Evolutionary conservation across 2,329 filamentous ascomycete species (phyloP).

Genomic region (Scopulariopsis brevicaulis): DNA sequence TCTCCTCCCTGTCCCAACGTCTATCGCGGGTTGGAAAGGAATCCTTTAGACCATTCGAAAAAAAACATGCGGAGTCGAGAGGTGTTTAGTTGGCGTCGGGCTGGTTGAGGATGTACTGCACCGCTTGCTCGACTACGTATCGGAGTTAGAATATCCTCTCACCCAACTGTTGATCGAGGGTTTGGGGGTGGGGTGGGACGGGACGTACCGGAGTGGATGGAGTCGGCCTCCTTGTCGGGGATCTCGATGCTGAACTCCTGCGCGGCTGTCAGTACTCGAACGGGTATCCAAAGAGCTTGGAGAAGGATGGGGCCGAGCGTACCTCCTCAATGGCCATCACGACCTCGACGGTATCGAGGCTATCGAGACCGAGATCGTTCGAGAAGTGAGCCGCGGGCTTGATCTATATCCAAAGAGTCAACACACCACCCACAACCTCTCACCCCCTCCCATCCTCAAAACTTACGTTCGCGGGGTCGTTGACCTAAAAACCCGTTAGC

Average conservation of each 20-base stretch:
- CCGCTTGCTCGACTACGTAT: constrained; percentile 73
- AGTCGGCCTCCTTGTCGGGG: constrained; percentile 91
- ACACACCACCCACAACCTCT: background rate
- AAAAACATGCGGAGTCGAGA: background rate
- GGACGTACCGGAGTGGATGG: constrained; percentile 79
- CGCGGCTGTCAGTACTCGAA: background rate
- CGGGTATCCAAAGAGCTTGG: background rate
- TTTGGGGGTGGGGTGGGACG: background rate
- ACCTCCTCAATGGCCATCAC: constrained; percentile 99
- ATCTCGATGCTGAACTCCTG: constrained; percentile 80
- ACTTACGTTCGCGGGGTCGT: constrained; percentile 52
- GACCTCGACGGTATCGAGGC: constrained; percentile 96
- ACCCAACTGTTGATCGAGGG: background rate
- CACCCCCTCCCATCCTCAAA: constrained; percentile 6
- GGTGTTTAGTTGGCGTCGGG: constrained; percentile 65
- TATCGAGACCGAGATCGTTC: constrained; percentile 95
- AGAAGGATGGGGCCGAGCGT: constrained; percentile 11
- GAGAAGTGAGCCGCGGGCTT: constrained; percentile 78
- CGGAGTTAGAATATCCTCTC: background rate
- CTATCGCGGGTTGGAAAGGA: background rate
- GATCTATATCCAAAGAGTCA: constrained; percentile 46
- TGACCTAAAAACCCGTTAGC: constrained; percentile 41
- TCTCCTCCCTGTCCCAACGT: background rate
- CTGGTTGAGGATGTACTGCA: constrained; percentile 87
- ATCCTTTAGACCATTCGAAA: background rate